Conservation (phyloP, 805 yeast genomes). For the Sugiyamaella marilandica region DNA sequence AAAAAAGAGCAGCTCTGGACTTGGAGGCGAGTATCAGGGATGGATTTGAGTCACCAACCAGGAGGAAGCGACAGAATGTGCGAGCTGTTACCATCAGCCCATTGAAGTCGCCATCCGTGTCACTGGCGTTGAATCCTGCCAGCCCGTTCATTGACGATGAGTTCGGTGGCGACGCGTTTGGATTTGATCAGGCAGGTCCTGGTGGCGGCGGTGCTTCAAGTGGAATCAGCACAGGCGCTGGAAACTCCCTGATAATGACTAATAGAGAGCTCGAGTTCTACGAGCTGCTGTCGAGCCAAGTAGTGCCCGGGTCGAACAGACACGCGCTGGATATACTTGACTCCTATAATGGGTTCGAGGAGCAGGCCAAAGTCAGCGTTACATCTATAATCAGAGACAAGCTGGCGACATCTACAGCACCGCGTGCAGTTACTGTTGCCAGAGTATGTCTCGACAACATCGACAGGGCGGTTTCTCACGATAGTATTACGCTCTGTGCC, state of each 20-base stretch:
- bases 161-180: no score
- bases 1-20: conserved; percentile 9
- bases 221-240: background rate
- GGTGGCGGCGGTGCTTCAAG: no score
- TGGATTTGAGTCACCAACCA: conserved; percentile 26
- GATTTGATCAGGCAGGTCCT: background rate
- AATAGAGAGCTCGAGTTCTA: conserved; percentile 1
- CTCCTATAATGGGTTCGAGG: background rate
- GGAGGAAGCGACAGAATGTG: background rate
- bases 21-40: conserved; percentile 26
- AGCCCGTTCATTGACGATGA: background rate
- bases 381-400: background rate
- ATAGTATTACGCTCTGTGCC: background rate
- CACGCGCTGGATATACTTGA: conserved; percentile 1
- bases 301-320: background rate
- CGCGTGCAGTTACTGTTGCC: background rate
- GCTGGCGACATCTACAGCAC: background rate
- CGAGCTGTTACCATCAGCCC: conserved; percentile 3
- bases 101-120: background rate
- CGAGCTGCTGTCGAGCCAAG: background rate
- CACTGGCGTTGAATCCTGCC: background rate
- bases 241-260: background rate
- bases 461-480: background rate
- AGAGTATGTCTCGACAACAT: background rate
- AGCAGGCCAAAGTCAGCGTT: background rate